Conservation (phyloP, 1,284 basidiomycete genomes). For the Fomitopsis pinicola region DNA sequence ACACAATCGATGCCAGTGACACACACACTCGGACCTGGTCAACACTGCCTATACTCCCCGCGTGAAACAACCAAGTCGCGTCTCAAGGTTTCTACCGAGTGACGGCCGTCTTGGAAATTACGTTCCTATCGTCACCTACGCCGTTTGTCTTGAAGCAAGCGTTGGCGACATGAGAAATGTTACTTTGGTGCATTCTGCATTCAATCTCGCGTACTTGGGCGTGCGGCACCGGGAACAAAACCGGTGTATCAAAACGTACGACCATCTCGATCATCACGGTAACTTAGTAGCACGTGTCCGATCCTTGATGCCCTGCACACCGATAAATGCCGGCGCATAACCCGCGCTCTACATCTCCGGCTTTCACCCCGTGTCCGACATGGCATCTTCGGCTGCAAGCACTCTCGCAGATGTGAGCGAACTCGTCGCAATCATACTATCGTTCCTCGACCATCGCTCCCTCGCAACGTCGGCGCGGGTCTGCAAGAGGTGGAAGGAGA, state of each 20-base stretch:
- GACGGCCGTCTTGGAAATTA: too few relatives aligned
- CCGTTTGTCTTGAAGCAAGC: too few relatives aligned
- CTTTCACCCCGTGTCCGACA: background rate
- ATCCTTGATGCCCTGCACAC: background rate
- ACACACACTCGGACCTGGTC: too few relatives aligned
- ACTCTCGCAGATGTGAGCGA: conserved; percentile 18
- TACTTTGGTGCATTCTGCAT: too few relatives aligned
- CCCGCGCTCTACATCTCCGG: background rate
- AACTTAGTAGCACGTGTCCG: background rate
- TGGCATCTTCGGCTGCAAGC: background rate
- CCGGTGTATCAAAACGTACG: background rate
- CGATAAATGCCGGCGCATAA: background rate
- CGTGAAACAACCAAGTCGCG: too few relatives aligned
- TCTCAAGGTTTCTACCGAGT: background rate
- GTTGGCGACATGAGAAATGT: too few relatives aligned
- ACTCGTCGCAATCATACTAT: conserved; percentile 23
- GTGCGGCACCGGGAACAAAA: background rate
- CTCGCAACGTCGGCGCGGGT: conserved; percentile 22
- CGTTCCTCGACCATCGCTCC: conserved; percentile 22
- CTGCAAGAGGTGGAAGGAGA: conserved; percentile 24
- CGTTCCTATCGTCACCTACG: too few relatives aligned
- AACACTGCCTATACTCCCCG: too few relatives aligned
- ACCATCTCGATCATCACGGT: background rate
- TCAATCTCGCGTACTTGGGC: background rate
- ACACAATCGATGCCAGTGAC: too few relatives aligned